phyloP scores from a whole-genome alignment of 768 basidiomycete genomes.

The Russula ochroleuca region DNA sequence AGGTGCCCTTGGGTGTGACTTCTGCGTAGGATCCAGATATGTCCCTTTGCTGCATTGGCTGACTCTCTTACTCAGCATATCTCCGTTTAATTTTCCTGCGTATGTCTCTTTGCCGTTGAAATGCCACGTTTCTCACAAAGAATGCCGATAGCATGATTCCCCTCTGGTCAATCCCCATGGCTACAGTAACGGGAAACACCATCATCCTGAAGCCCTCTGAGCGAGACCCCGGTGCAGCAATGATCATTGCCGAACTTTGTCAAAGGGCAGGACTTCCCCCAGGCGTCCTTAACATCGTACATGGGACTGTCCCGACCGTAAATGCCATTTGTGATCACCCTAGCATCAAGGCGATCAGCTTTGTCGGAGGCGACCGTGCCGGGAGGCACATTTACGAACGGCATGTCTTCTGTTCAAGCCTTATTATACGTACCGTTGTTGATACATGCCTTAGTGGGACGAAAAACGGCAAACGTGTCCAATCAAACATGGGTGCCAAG shows the following conservation, averaged over 20 bases:
- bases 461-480: slow-evolving; percentile 64
- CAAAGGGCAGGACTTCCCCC: slow-evolving; percentile 80
- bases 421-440: slow-evolving; percentile 14
- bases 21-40: slow-evolving; percentile 43
- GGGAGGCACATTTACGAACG: slow-evolving; percentile 93
- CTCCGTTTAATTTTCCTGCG: slow-evolving; percentile 92
- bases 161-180: slow-evolving; percentile 91
- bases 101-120: slow-evolving; percentile 38
- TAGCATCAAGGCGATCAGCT: slow-evolving; percentile 88
- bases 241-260: slow-evolving; percentile 96
- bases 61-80: slow-evolving; percentile 44
- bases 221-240: slow-evolving; percentile 93
- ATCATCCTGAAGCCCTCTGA: slow-evolving; percentile 94
- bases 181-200: slow-evolving; percentile 87
- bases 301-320: slow-evolving; percentile 85
- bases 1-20: slow-evolving; percentile 83
- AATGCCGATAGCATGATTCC: slow-evolving; percentile 75
- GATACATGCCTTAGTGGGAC: slow-evolving; percentile 54
- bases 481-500: slow-evolving; percentile 92
- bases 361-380: slow-evolving; percentile 91
- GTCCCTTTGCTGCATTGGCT: background rate
- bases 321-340: slow-evolving; percentile 93
- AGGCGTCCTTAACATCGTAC: slow-evolving; percentile 89
- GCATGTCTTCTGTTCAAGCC: slow-evolving; percentile 33
- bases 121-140: background rate